Percentiles rank a stretch among this genome's conserved stretches.
Conservation (phyloP, 768 basidiomycete genomes). For the Tulasnella calospora region DNA sequence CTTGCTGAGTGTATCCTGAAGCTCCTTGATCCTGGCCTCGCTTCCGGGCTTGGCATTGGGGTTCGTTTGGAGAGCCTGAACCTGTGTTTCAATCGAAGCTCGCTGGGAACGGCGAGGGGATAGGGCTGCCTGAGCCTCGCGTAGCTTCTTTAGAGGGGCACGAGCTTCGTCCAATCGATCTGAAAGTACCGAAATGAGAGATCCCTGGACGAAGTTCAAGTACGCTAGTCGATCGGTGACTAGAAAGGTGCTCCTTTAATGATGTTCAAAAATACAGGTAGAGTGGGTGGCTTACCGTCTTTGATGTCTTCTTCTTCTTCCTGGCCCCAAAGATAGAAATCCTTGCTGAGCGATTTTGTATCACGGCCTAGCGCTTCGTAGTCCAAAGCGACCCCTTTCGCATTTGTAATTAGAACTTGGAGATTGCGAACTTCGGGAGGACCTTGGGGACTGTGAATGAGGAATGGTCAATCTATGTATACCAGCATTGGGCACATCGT, state of each 20-base stretch:
- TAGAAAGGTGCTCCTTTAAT: constrained; percentile 32
- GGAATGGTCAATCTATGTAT: not conserved
- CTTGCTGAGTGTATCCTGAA: constrained; percentile 64
- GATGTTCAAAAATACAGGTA: not conserved
- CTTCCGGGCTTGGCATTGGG: not conserved
- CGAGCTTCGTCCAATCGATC: constrained; percentile 60
- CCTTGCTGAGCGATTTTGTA: constrained; percentile 70
- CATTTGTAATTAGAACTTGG: constrained; percentile 73
- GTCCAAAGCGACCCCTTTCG: constrained; percentile 74
- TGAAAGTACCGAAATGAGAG: constrained; percentile 58
- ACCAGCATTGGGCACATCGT: too few relatives aligned
- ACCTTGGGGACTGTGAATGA: constrained; percentile 20
- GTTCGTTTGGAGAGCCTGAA: constrained; percentile 14
- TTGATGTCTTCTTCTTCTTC: constrained; percentile 63
- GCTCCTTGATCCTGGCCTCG: constrained; percentile 51
- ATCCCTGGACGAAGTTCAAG: constrained; percentile 70
- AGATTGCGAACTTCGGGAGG: constrained; percentile 32
- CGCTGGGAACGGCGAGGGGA: constrained; percentile 60
- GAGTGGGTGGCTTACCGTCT: constrained; percentile 34
- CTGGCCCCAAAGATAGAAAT: constrained; percentile 82
- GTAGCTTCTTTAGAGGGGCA: constrained; percentile 60
- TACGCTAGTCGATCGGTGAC: constrained; percentile 79
- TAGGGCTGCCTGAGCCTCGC: constrained; percentile 62
- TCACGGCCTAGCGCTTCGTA: constrained; percentile 63
- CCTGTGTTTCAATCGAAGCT: constrained; percentile 47